Evolutionary conservation across 495 filamentous ascomycete species (phyloP), one percentile per base, ranked within the genome.

Genomic region (Aspergillus biplanus): DNA sequence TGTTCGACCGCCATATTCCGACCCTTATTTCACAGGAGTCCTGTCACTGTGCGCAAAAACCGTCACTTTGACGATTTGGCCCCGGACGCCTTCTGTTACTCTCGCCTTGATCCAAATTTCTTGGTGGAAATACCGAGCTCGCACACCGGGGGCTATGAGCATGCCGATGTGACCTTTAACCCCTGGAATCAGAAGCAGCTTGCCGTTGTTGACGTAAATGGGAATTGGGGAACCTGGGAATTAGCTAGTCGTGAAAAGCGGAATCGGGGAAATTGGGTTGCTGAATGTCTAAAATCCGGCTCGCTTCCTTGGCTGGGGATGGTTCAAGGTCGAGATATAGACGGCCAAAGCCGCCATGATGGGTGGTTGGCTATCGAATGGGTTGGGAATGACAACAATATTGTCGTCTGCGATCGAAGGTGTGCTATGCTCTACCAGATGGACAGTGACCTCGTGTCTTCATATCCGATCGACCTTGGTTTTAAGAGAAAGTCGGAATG

Each of bases 191-290:
- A 83, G 62, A 80, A 81, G 12, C 89, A 90, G 70, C 75, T 97
- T 53, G 91, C 80, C 9, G 82, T 95, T 27, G 80, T 96, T 27
- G 92, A 96, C 69, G 82, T 85, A 46, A 68, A 73, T 49, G 93
- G 92, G 0, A 77, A 79, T 35, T 97, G 93, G 93, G 87, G 77
- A 66, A 71, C 96, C 5, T 96, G 89, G 88, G 84, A 92, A 60
- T 73, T 96, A 39, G 75, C 77, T 39, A 79, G 81, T 21, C 65
- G 71, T 1, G 73, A 79, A 47, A 72, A 62, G 34, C 57, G 68
- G 44, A 74, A 71, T 46, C 70, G 69, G 49, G 63, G 69, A 39
- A 71, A 65, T 57, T 75, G 67, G 68, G 52, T 69, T 50, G 63
- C 67, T 31, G 61, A 58, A 31, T 64, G 65, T 54, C 49, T 72